Conservation (phyloP, 2,329 filamentous ascomycete species). For the Clarireedia hainanense region DNA sequence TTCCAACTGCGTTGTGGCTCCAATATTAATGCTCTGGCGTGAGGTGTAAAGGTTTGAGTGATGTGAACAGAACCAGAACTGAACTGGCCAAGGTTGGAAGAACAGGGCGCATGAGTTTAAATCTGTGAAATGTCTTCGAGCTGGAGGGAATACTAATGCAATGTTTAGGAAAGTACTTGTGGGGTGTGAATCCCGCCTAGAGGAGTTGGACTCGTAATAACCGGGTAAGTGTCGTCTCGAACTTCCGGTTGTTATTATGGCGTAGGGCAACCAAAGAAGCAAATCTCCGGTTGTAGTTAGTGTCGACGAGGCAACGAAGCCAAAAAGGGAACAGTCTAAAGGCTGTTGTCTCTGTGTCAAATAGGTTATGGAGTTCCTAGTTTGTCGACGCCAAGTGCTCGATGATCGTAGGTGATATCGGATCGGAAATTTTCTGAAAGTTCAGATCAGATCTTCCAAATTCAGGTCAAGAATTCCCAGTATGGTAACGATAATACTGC, state of each 20-base stretch:
- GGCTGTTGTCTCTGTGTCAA: not conserved
- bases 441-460: not conserved
- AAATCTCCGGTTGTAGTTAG: not conserved
- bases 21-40: not conserved
- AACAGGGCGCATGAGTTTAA: constrained; percentile 1
- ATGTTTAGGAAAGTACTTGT: not conserved
- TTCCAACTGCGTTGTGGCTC: not conserved
- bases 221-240: not conserved
- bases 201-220: not conserved
- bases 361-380: not conserved
- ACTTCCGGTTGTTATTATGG: not conserved
- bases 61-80: constrained; percentile 1
- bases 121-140: not conserved
- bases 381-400: not conserved
- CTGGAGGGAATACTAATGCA: not conserved
- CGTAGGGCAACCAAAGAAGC: not conserved
- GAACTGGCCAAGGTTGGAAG: not conserved
- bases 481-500: not conserved
- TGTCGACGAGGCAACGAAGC: not conserved
- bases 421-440: not conserved
- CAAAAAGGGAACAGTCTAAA: not conserved
- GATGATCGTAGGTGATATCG: not conserved
- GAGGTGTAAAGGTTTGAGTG: not conserved
- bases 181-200: not conserved
- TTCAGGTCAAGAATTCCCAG: not conserved